phyloP scores from a whole-genome alignment of 1,284 basidiomycete genomes.

The Peniophora sp. region DNA sequence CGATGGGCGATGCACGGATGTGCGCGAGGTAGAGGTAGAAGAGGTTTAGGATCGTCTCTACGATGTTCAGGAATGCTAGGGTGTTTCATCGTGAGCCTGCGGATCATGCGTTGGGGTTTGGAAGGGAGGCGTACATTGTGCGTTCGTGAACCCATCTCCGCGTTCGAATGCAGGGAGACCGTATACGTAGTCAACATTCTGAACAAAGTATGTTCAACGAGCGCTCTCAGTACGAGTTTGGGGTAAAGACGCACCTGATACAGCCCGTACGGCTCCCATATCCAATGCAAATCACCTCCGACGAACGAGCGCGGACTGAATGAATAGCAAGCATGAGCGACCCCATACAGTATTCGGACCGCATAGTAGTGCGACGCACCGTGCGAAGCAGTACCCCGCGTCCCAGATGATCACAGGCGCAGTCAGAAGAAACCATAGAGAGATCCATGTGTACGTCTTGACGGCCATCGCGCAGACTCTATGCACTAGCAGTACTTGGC shows the following conservation, averaged over 20 bases:
- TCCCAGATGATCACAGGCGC: conserved; percentile 42
- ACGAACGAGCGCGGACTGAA: conserved; percentile 51
- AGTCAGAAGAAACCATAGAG: conserved; percentile 53
- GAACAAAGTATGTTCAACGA: conserved; percentile 39
- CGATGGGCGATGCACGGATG: conserved; percentile 45
- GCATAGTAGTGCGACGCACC: conserved; percentile 14
- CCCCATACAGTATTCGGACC: neutral
- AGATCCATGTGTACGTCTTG: conserved; percentile 53
- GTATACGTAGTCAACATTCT: conserved; percentile 72
- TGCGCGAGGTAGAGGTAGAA: conserved; percentile 72
- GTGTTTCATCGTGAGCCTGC: neutral
- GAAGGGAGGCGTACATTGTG: conserved; percentile 55
- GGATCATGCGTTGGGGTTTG: neutral
- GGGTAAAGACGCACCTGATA: no score
- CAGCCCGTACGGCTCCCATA: conserved; percentile 73
- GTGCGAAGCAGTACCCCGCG: conserved; percentile 40
- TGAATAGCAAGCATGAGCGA: neutral
- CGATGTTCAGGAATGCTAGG: conserved; percentile 69
- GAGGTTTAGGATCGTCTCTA: conserved; percentile 74
- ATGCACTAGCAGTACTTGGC: no score
- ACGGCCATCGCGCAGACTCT: conserved; percentile 37
- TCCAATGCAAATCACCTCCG: conserved; percentile 84
- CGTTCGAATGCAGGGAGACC: conserved; percentile 55
- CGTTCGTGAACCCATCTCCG: conserved; percentile 78
- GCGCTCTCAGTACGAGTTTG: neutral